Evolutionary conservation across 768 basidiomycete genomes (phyloP).

Genomic region (Leccinum variicolor): DNA sequence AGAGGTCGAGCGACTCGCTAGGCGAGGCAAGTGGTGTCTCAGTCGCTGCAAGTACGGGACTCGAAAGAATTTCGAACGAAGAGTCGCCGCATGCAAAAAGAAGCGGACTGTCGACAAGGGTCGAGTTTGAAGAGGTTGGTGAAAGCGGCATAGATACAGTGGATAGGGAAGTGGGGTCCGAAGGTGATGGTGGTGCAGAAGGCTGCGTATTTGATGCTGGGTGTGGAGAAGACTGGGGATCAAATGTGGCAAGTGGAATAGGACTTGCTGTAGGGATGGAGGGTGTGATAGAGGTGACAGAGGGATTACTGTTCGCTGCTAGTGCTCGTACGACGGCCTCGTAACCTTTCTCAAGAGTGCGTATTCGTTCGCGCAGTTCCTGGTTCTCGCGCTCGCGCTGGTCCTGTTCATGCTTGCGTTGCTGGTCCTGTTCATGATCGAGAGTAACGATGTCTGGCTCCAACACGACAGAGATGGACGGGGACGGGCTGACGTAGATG

Average conservation of each 20-base stretch:
- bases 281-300: conserved; percentile 18
- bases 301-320: conserved; percentile 48
- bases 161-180: conserved; percentile 25
- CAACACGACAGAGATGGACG: conserved; percentile 10
- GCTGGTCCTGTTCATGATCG: conserved; percentile 28
- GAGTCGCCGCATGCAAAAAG: conserved; percentile 25
- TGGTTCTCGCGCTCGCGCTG: conserved; percentile 63
- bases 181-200: conserved; percentile 18
- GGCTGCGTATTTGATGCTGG: conserved; percentile 22
- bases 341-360: conserved; percentile 78
- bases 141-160: conserved; percentile 37
- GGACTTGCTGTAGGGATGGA: conserved; percentile 14
- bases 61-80: conserved; percentile 33
- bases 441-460: conserved; percentile 24
- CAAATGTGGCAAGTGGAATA: conserved; percentile 7
- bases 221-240: conserved; percentile 21
- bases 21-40: conserved; percentile 26
- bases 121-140: conserved; percentile 42
- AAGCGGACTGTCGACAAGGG: conserved; percentile 33
- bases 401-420: conserved; percentile 36
- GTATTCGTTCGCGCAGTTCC: conserved; percentile 72
- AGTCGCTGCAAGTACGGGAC: conserved; percentile 35
- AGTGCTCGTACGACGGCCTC: conserved; percentile 77
- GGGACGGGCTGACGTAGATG: conserved; percentile 27
- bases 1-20: conserved; percentile 30